phyloP scores from a whole-genome alignment of 2,329 filamentous ascomycete genomes.

The Neopestalotiopsis sp. region DNA sequence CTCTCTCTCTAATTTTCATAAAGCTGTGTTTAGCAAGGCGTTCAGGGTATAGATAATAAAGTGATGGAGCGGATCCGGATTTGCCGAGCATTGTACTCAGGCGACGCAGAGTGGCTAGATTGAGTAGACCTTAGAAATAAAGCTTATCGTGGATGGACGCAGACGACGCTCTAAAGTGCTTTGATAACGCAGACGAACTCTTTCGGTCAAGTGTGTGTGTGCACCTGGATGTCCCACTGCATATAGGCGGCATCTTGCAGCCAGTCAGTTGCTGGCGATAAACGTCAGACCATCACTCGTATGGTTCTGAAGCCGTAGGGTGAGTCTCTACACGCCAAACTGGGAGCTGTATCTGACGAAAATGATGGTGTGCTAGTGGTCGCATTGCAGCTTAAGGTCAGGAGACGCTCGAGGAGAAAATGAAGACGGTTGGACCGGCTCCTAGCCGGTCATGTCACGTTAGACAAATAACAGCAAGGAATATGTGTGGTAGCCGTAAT shows the following conservation, averaged over 20 bases:
- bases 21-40: constrained; percentile 12
- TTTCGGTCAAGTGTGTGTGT: not conserved
- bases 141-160: constrained; percentile 10
- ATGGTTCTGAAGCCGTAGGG: not conserved
- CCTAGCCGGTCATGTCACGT: not conserved
- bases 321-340: not conserved
- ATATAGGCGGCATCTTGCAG: not conserved
- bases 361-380: not conserved
- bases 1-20: not conserved
- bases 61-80: not conserved
- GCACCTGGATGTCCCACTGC: not conserved
- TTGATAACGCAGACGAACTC: constrained; percentile 10
- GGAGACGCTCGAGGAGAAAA: not conserved
- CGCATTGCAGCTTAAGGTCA: no score
- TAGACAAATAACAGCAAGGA: not conserved
- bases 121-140: constrained; percentile 9
- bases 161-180: not conserved
- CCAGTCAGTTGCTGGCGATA: constrained; percentile 2
- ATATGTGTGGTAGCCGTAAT: not conserved
- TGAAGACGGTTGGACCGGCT: no score
- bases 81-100: not conserved
- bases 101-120: not conserved
- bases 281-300: not conserved
- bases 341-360: not conserved
- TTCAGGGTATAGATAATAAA: not conserved